Evolutionary conservation across 1,139 yeast genomes (phyloP).

Genomic region (Kurtzmaniella quercitrusa): DNA sequence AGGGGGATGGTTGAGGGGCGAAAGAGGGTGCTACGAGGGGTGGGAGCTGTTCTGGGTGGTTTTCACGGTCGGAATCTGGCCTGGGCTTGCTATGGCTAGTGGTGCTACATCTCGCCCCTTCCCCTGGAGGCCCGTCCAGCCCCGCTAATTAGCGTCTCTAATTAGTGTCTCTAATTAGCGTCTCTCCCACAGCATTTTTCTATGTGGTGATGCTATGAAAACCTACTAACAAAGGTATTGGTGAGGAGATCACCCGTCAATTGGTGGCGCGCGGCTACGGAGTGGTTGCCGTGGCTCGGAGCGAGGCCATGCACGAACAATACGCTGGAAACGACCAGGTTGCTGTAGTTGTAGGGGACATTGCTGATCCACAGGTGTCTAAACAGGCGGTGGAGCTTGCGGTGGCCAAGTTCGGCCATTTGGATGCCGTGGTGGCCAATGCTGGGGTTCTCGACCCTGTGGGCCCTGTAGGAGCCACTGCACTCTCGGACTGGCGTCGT

Average conservation of each 20-base stretch:
- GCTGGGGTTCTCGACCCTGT: constrained; percentile 91
- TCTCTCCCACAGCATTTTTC: no score
- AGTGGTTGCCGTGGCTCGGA: constrained; percentile 73
- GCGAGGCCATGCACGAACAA: constrained; percentile 41
- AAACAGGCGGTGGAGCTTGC: constrained; percentile 45
- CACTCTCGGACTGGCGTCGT: constrained; percentile 54
- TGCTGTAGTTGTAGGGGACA: constrained; percentile 62
- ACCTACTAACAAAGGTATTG: constrained; percentile 55
- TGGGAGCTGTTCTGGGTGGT: background rate
- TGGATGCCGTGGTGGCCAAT: constrained; percentile 74
- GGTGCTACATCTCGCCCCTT: no score
- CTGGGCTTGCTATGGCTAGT: no score
- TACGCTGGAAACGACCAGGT: constrained; percentile 36
- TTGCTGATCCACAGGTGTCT: constrained; percentile 40
- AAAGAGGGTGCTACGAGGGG: background rate
- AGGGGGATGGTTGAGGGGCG: constrained; percentile 1
- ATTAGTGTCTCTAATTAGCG: no score
- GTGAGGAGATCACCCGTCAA: constrained; percentile 64
- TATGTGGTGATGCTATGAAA: no score
- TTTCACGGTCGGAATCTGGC: no score
- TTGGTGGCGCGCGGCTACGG: constrained; percentile 30
- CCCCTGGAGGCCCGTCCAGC: no score
- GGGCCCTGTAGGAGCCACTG: constrained; percentile 45
- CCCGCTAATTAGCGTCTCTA: no score
- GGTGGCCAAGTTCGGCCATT: constrained; percentile 47